phyloP scores from a whole-genome alignment of 768 basidiomycete species.

The Russula ochroleuca region DNA sequence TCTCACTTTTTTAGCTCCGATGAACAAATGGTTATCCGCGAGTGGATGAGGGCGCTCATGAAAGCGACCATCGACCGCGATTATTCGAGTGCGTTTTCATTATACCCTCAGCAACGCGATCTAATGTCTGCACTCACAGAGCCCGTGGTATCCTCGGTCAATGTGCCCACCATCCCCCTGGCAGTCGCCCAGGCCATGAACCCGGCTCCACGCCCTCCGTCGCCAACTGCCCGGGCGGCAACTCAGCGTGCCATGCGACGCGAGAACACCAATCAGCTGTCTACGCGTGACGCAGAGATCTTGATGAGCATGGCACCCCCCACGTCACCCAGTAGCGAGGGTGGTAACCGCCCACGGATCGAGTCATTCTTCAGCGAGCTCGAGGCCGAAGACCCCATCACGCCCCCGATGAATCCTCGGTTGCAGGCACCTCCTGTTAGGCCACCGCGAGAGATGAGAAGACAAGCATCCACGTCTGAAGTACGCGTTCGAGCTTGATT shows the following conservation, averaged over 20 bases:
- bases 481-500: conserved; percentile 17
- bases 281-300: conserved; percentile 72
- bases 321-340: conserved; percentile 31
- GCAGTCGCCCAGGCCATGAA: conserved; percentile 96
- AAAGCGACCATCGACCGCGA: conserved; percentile 96
- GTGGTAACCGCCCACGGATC: conserved; percentile 44
- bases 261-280: conserved; percentile 80
- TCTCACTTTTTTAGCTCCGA: conserved; percentile 90
- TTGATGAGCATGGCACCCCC: conserved; percentile 56
- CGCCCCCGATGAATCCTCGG: conserved; percentile 27
- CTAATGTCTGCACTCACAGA: conserved; percentile 42
- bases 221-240: conserved; percentile 80
- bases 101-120: neutral
- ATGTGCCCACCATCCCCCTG: conserved; percentile 93
- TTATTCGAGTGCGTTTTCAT: conserved; percentile 65
- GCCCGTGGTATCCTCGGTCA: conserved; percentile 93
- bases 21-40: conserved; percentile 78
- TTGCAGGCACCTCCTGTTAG: conserved; percentile 49
- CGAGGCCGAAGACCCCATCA: conserved; percentile 12
- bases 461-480: conserved; percentile 35
- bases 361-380: conserved; percentile 50
- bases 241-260: conserved; percentile 83
- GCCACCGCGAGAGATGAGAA: conserved; percentile 62
- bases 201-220: conserved; percentile 91
- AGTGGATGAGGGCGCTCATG: conserved; percentile 99